Percentiles rank a stretch among this genome's conserved stretches.
phyloP scores from a whole-genome alignment of 345 rosid genomes.

The Salix arbutifolia region DNA sequence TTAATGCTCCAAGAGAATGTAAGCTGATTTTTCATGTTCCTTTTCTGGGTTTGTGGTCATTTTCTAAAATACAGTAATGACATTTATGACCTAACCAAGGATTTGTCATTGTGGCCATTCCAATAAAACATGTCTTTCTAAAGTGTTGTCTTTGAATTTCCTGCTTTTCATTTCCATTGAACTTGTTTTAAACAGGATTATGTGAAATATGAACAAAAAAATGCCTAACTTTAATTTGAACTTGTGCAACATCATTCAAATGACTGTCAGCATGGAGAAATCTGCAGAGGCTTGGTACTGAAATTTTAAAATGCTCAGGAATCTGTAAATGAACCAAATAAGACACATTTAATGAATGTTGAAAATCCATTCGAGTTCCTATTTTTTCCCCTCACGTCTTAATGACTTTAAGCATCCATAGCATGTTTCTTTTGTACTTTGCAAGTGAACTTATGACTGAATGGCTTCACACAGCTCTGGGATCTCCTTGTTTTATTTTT shows the following conservation, averaged over 20 bases:
- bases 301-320: no score
- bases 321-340: no score
- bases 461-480: background rate
- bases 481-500: background rate
- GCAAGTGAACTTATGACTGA: background rate
- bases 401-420: background rate
- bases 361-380: no score
- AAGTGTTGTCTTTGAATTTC: background rate
- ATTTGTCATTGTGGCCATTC: no score
- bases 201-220: background rate
- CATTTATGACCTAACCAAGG: no score
- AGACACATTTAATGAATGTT: no score
- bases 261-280: no score
- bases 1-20: conserved; percentile 83
- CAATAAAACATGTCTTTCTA: no score
- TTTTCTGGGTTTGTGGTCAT: background rate
- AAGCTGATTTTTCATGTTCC: conserved; percentile 22
- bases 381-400: no score
- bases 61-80: background rate
- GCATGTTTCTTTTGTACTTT: background rate
- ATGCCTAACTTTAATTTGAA: background rate
- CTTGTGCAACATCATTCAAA: no score
- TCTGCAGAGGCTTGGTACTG: no score
- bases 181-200: background rate
- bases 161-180: background rate